Percentiles rank a stretch among this genome's conserved stretches.
Conservation (phyloP, 1,284 basidiomycete species). For the Fomitopsis pinicola region DNA sequence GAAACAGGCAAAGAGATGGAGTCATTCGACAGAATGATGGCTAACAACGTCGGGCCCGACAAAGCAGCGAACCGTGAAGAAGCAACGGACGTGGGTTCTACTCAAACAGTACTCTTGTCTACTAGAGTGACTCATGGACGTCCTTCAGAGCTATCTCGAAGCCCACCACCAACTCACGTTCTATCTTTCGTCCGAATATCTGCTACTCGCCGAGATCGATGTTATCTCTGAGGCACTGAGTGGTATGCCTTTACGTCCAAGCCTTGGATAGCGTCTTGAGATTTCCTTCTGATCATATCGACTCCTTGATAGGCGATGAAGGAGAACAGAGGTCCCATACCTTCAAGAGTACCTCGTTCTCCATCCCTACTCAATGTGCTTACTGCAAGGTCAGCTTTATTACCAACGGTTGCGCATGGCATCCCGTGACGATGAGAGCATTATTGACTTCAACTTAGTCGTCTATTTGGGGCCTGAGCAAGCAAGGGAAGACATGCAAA, state of each 20-base stretch:
- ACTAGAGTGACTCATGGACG: background rate
- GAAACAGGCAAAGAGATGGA: constrained; percentile 47
- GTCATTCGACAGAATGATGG: constrained; percentile 45
- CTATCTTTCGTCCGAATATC: constrained; percentile 49
- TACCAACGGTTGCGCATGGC: background rate
- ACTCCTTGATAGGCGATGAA: constrained; percentile 51
- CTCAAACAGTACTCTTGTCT: background rate
- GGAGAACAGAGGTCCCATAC: constrained; percentile 67
- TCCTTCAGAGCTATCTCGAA: constrained; percentile 59
- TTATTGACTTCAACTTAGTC: constrained; percentile 36
- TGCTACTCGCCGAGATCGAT: constrained; percentile 57
- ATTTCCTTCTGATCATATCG: too few species aligned
- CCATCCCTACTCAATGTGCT: constrained; percentile 75
- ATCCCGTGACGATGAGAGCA: background rate
- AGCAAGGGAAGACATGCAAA: constrained; percentile 80
- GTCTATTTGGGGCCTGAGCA: constrained; percentile 81
- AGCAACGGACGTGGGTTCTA: constrained; percentile 44
- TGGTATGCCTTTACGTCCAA: constrained; percentile 37
- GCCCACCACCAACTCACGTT: constrained; percentile 55
- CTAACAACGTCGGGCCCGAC: constrained; percentile 48
- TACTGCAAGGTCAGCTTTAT: constrained; percentile 67
- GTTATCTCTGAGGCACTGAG: constrained; percentile 59
- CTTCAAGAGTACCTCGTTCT: constrained; percentile 81
- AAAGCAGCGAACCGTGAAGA: constrained; percentile 60
- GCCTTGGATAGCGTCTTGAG: too few species aligned